Evolutionary conservation across 495 filamentous ascomycete genomes (phyloP).

Genomic region (Eremomyces bilateralis): DNA sequence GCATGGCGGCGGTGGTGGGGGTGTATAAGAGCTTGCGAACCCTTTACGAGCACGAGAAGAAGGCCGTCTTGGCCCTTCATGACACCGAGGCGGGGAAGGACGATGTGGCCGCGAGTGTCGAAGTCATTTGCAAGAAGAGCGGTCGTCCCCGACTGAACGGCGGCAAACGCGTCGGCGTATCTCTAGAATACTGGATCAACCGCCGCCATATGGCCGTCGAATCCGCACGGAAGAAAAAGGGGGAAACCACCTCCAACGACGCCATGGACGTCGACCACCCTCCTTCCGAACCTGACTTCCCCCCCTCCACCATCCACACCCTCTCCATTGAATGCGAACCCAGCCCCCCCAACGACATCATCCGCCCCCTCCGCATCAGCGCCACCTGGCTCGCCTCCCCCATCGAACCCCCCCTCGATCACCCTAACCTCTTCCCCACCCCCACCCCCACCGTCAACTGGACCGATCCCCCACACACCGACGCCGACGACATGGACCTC

Average conservation of each 20-base stretch:
- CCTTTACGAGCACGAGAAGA: slow-evolving; percentile 45
- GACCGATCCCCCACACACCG: slow-evolving; percentile 34
- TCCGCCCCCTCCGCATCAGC: slow-evolving; percentile 38
- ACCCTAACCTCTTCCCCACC: slow-evolving; percentile 19
- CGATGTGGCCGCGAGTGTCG: slow-evolving; percentile 20
- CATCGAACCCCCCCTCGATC: slow-evolving; percentile 18
- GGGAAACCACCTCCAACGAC: slow-evolving; percentile 4
- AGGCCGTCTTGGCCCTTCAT: slow-evolving; percentile 26
- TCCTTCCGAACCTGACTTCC: slow-evolving; percentile 5
- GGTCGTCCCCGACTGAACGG: slow-evolving; percentile 66
- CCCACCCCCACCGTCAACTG: slow-evolving; percentile 34
- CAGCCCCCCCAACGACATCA: slow-evolving; percentile 26
- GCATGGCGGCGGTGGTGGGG: slow-evolving; percentile 73
- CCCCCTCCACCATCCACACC: slow-evolving; percentile 27
- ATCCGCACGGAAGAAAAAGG: slow-evolving; percentile 10
- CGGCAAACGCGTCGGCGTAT: slow-evolving; percentile 46
- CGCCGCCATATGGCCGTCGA: slow-evolving; percentile 23
- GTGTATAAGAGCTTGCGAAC: slow-evolving; percentile 42
- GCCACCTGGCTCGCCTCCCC: slow-evolving; percentile 44
- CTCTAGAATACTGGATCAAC: slow-evolving; percentile 72
- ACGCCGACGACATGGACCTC: slow-evolving; percentile 25
- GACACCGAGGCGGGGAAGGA: slow-evolving; percentile 24
- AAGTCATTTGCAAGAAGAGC: slow-evolving; percentile 41
- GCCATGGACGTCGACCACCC: slow-evolving; percentile 9
- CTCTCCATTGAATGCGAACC: slow-evolving; percentile 42